Conservation (phyloP, 139 green algal genomes). For the Chlamydomonas sphaeroides region DNA sequence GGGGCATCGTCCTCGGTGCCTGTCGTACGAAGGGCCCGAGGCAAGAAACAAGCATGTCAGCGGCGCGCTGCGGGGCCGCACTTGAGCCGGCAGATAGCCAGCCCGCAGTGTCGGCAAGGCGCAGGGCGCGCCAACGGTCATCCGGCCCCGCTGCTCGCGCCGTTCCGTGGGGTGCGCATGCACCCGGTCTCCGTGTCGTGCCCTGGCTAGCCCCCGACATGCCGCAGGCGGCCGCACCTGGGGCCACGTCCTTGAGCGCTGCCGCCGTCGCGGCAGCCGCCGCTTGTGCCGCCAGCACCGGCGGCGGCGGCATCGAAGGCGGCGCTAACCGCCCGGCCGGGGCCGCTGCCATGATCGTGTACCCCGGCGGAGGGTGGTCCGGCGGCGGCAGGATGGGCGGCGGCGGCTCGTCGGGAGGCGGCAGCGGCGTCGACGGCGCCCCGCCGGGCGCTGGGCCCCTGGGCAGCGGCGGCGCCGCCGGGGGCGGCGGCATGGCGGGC, state of each 20-base stretch:
- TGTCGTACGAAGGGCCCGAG: too few species aligned
- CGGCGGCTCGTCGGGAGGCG: slow-evolving; percentile 40
- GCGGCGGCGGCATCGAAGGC: slow-evolving; percentile 13
- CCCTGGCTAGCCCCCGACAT: too few species aligned
- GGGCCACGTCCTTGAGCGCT: slow-evolving; percentile 17
- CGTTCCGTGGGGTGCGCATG: too few species aligned
- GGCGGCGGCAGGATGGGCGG: slow-evolving; percentile 49
- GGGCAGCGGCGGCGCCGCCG: slow-evolving; percentile 54
- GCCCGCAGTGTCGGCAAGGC: too few species aligned
- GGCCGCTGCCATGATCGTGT: slow-evolving; percentile 12
- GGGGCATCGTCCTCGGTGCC: slow-evolving; percentile 25
- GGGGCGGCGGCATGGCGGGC: slow-evolving; percentile 50
- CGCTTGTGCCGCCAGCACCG: slow-evolving; percentile 5
- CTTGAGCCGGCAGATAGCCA: too few species aligned
- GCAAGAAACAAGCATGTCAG: too few species aligned
- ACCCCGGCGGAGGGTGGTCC: slow-evolving; percentile 39
- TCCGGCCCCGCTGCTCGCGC: too few species aligned
- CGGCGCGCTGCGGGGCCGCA: too few species aligned
- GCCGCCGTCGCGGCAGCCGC: not conserved
- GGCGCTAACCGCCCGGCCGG: slow-evolving; percentile 9
- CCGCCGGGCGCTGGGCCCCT: slow-evolving; percentile 11
- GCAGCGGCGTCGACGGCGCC: slow-evolving; percentile 8
- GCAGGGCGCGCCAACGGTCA: too few species aligned
- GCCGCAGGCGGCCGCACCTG: too few species aligned
- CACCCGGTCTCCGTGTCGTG: too few species aligned